Base-by-base conservation (phyloP, 768 basidiomycete genomes). In the Coprinopsis cinerea region DNA sequence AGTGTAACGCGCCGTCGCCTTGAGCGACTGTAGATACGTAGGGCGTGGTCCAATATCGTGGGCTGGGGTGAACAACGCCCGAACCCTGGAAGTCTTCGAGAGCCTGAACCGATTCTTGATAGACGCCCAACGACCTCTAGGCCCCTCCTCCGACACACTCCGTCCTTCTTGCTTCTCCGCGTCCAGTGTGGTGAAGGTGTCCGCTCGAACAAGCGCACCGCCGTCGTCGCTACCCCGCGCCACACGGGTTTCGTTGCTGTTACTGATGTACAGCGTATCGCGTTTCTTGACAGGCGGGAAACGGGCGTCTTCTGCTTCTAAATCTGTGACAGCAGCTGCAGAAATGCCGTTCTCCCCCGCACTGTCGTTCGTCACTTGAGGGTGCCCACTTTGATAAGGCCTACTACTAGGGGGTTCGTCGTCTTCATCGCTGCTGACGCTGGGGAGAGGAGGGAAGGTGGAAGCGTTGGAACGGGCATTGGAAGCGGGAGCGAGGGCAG, bases 361-460 rank as follows among this genome's bases (percentile, higher is more conserved):
- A 34, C 15, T 9, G n/a, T 11, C 17, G 14, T 42, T 13, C 23
- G 42, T 59, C 53, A 70, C 59, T 69, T 72, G 53, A 67, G 64
- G 22, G 56, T 60, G 30, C 63, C 65, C 23, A 62, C 52, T 54
- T 22, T 59, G 54, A 58, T 40, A 52, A 47, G 58, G 57, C 56
- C 66, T 63, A 67, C 65, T 69, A 71, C 67, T 69, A 69, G 70
- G 69, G 56, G 69, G 70, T 63, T 71, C 68, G 34, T 72, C 69
- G 52, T 71, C 69, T 52, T 72, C 70, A 67, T 72, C 71, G 40
- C 65, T 50, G 48, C 60, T 56, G 61, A 67, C 71, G 40, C 65
- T 51, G 48, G 61, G 55, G 61, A 66, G 62, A 58, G 65, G 66
- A 36, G 64, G 62, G 58, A 67, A 58, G 52, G 55, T 58, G 51